Evolutionary conservation across 257 asterid genomes (phyloP).

Genomic region (Lithospermum erythrorhizon): DNA sequence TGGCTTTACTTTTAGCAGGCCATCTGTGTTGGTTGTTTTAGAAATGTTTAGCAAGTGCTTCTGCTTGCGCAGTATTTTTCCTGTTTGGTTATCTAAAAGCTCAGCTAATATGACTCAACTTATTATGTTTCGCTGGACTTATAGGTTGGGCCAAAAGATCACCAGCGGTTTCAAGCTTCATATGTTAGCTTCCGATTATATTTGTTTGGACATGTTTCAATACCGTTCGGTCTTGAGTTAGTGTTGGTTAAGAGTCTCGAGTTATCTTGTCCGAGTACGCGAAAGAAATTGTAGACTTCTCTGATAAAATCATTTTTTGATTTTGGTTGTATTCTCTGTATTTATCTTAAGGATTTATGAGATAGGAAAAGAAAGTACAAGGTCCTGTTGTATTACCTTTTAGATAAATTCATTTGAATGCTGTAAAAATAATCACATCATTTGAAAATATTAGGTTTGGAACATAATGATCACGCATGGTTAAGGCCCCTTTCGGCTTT

Average conservation of each 20-base stretch:
- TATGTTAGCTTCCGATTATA: constrained; percentile 16
- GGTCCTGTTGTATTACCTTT: neutral
- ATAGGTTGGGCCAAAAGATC: constrained; percentile 72
- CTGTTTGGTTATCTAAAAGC: neutral
- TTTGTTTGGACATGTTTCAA: too few species aligned
- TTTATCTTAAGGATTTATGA: too few species aligned
- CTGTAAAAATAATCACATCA: neutral
- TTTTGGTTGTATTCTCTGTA: too few species aligned
- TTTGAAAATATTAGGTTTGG: neutral
- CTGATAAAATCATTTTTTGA: too few species aligned
- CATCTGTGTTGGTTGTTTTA: too few species aligned
- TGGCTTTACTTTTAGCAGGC: too few species aligned
- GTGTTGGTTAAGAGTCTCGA: neutral
- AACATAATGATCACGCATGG: neutral
- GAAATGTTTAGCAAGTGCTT: too few species aligned
- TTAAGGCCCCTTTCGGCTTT: neutral
- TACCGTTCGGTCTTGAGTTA: neutral
- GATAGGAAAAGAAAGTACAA: neutral
- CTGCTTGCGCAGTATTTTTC: neutral
- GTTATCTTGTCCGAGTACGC: too few species aligned
- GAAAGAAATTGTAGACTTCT: too few species aligned
- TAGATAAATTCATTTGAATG: neutral
- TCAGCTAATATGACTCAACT: constrained; percentile 3
- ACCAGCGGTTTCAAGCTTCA: constrained; percentile 71
- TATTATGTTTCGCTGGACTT: constrained; percentile 13